Evolutionary conservation across 2,329 filamentous ascomycete species (phyloP).

Genomic region (Fusarium decemcellulare): DNA sequence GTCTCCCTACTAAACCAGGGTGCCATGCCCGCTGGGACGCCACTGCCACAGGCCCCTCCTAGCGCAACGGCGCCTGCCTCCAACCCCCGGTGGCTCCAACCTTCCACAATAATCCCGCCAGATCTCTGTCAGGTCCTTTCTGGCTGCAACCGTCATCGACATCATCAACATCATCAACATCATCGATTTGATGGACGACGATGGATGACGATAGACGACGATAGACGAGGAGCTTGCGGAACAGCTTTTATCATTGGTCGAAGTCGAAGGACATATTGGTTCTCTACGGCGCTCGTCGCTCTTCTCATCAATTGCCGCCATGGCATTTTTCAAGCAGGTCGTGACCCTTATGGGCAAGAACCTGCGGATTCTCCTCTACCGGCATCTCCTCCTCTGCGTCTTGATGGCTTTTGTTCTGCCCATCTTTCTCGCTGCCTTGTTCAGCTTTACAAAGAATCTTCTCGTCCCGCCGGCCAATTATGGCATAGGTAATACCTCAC

Average conservation of each 20-base stretch:
- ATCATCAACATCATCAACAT: slow-evolving; percentile 8
- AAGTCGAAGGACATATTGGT: not conserved
- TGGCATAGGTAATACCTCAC: slow-evolving; percentile 69
- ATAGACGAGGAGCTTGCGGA: too few relatives aligned
- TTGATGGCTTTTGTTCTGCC: slow-evolving; percentile 73
- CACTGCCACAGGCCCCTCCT: not conserved
- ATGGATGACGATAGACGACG: too few relatives aligned
- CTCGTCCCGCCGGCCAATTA: slow-evolving; percentile 84
- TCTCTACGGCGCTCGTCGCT: slow-evolving; percentile 16
- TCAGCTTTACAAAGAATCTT: slow-evolving; percentile 83
- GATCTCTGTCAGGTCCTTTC: not conserved
- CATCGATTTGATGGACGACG: not conserved
- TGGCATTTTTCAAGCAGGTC: slow-evolving; percentile 70
- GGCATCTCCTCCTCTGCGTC: slow-evolving; percentile 66
- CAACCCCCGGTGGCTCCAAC: not conserved
- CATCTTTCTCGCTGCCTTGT: slow-evolving; percentile 69
- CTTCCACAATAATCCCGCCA: not conserved
- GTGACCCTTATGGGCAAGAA: slow-evolving; percentile 75
- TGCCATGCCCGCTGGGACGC: slow-evolving; percentile 1
- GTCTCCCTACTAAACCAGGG: not conserved
- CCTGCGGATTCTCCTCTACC: slow-evolving; percentile 69
- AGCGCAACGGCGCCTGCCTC: not conserved
- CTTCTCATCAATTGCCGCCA: slow-evolving; percentile 46
- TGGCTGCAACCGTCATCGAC: not conserved
- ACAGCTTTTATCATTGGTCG: not conserved